phyloP scores from a whole-genome alignment of 805 yeast species.

The Saccharomycopsis sp. region DNA sequence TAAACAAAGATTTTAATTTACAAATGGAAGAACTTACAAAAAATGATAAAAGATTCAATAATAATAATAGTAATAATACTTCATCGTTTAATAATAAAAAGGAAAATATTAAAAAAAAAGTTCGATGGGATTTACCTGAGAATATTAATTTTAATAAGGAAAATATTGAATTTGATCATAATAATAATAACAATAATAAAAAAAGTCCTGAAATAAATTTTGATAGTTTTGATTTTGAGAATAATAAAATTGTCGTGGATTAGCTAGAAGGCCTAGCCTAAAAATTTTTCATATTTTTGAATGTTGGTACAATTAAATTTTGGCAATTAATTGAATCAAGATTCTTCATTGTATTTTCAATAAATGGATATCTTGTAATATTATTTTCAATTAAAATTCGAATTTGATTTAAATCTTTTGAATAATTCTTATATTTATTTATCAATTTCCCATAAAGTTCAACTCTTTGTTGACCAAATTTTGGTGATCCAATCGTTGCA shows the following conservation, averaged over 20 bases:
- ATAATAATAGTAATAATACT: constrained; percentile 23
- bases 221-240: not conserved
- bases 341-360: constrained; percentile 33
- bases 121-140: constrained; percentile 40
- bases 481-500: constrained; percentile 51
- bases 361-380: constrained; percentile 35
- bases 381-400: constrained; percentile 40
- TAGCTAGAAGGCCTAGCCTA: too few relatives aligned
- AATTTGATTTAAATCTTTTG: constrained; percentile 41
- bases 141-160: constrained; percentile 1
- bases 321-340: constrained; percentile 33
- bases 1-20: constrained; percentile 10
- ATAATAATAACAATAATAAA: not conserved
- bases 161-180: not conserved
- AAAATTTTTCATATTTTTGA: constrained; percentile 27
- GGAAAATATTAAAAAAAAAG: constrained; percentile 31
- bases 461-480: constrained; percentile 38
- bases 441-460: constrained; percentile 49
- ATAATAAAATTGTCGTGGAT: not conserved
- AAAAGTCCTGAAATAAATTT: not conserved
- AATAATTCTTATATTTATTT: constrained; percentile 41
- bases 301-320: constrained; percentile 37
- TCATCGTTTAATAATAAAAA: constrained; percentile 21
- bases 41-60: constrained; percentile 8
- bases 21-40: constrained; percentile 22